These are phyloP conservation scores for Leishmania tropica DNA, from an alignment of 208 protist species.

Conservation along the genomic window DNA sequence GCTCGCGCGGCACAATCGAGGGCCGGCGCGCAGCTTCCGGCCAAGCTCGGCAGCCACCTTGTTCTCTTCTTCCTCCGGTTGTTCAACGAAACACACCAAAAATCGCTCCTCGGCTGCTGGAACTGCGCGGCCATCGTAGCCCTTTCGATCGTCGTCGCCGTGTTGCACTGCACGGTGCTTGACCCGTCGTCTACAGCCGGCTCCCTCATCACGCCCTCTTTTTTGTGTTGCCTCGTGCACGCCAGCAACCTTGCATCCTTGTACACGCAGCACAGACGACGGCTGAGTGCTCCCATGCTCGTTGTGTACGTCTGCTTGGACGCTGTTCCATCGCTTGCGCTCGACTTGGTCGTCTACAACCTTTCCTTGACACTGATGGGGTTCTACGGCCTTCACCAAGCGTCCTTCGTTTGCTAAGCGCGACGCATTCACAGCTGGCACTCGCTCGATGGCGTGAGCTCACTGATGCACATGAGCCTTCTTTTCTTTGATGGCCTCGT, in stretches of 20 bases:
- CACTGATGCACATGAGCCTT: background rate
- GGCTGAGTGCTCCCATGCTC: constrained; percentile 43
- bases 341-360: constrained; percentile 47
- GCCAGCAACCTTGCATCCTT: constrained; percentile 36
- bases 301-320: constrained; percentile 69
- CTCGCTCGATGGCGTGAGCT: background rate
- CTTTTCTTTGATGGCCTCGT: background rate
- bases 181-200: constrained; percentile 40
- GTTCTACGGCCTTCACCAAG: constrained; percentile 8
- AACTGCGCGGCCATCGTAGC: constrained; percentile 37
- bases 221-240: constrained; percentile 55
- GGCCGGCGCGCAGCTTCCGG: background rate
- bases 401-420: constrained; percentile 12
- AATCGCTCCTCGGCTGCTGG: constrained; percentile 39
- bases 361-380: constrained; percentile 16
- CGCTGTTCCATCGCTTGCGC: constrained; percentile 55
- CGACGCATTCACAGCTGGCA: background rate
- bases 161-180: constrained; percentile 45
- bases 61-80: constrained; percentile 39
- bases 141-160: constrained; percentile 29
- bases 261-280: constrained; percentile 26
- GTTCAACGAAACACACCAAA: constrained; percentile 51
- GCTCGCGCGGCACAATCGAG: background rate
- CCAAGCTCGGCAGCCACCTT: constrained; percentile 1
- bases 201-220: constrained; percentile 36